Evolutionary conservation across 2,329 filamentous ascomycete genomes (phyloP).

Genomic region (Onygena corvina): DNA sequence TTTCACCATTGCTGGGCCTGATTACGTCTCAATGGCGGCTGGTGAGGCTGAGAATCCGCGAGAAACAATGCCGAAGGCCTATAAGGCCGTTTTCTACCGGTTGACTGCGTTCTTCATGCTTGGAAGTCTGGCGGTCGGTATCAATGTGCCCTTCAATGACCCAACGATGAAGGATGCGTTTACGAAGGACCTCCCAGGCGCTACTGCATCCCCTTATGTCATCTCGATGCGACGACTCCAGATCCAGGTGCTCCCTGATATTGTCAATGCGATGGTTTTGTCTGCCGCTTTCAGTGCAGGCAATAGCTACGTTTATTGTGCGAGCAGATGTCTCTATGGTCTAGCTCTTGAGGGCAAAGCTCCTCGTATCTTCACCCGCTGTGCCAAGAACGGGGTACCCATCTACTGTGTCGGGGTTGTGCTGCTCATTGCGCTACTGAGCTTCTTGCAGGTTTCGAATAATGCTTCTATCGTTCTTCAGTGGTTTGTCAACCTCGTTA

Average conservation of each 20-base stretch:
- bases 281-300: conserved; percentile 57
- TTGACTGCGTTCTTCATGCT: conserved; percentile 64
- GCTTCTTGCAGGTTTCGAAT: conserved; percentile 60
- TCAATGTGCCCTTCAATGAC: conserved; percentile 60
- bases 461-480: conserved; percentile 53
- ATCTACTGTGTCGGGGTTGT: conserved; percentile 59
- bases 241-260: conserved; percentile 53
- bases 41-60: conserved; percentile 62
- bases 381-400: conserved; percentile 55
- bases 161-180: conserved; percentile 50
- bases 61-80: conserved; percentile 57
- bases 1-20: conserved; percentile 56
- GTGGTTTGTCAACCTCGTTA: conserved; percentile 39
- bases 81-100: conserved; percentile 68
- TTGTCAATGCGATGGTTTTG: conserved; percentile 62
- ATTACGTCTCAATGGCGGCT: conserved; percentile 53
- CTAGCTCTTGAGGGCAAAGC: conserved; percentile 58
- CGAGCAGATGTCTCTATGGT: conserved; percentile 56
- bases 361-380: conserved; percentile 52
- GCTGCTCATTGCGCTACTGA: conserved; percentile 55
- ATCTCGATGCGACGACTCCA: conserved; percentile 54
- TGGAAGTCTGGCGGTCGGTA: conserved; percentile 59
- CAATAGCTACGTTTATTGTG: conserved; percentile 57
- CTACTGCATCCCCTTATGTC: conserved; percentile 59
- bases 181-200: conserved; percentile 46